A percentile compares a stretch with the other conserved stretches of the same genome.
Evolutionary conservation across 2,329 filamentous ascomycete genomes (phyloP).

Genomic region (Fusarium equiseti): DNA sequence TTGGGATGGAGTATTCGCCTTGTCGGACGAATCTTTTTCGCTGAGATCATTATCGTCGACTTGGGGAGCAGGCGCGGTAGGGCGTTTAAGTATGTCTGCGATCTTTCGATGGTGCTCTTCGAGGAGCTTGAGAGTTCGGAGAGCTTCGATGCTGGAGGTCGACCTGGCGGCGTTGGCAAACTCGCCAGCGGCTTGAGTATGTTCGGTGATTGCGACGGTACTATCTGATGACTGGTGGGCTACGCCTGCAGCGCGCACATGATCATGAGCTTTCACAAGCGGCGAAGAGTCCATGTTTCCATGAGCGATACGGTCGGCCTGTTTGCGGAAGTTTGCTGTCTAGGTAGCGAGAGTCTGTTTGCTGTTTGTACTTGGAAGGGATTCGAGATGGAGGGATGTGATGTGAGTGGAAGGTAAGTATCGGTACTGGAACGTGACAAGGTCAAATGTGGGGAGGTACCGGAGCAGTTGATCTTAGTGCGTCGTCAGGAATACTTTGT

Average conservation of each 20-base stretch:
- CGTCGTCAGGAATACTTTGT: background rate
- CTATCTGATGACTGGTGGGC: constrained; percentile 79
- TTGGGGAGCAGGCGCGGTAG: constrained; percentile 61
- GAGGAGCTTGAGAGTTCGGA: constrained; percentile 85
- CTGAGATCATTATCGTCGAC: constrained; percentile 41
- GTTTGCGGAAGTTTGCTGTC: background rate
- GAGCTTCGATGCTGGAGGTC: constrained; percentile 77
- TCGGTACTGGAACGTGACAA: constrained; percentile 34
- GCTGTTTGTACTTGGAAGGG: constrained; percentile 3
- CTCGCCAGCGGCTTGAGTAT: constrained; percentile 87
- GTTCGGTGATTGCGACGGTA: constrained; percentile 86
- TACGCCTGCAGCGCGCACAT: constrained; percentile 87
- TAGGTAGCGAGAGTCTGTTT: background rate
- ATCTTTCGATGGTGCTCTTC: constrained; percentile 89
- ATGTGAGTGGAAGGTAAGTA: background rate
- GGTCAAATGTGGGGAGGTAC: constrained; percentile 40
- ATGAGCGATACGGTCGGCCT: constrained; percentile 6
- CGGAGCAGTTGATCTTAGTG: constrained; percentile 19
- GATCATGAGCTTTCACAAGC: constrained; percentile 79
- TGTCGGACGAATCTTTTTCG: constrained; percentile 50
- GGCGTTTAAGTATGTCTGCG: constrained; percentile 82
- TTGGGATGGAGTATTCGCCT: constrained; percentile 29
- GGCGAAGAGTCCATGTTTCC: constrained; percentile 55
- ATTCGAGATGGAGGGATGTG: constrained; percentile 2
- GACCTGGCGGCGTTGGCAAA: constrained; percentile 84